Evolutionary conservation across 2,329 filamentous ascomycete genomes (phyloP).

Genomic region (Apiospora kogelbergensis): DNA sequence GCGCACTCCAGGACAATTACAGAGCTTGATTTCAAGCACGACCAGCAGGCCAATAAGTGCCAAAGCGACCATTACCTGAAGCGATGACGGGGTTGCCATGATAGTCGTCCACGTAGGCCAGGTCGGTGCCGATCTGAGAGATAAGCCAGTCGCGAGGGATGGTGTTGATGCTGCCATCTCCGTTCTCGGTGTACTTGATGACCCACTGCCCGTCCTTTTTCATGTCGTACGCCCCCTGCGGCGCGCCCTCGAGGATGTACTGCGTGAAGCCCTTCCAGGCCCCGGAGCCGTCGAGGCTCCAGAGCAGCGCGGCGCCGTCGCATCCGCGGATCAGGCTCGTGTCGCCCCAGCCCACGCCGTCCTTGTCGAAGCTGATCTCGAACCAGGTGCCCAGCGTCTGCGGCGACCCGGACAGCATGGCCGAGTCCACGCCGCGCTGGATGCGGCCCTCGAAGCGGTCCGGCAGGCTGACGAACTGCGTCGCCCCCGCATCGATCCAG

Average conservation of each 20-base stretch:
- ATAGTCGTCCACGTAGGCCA: conserved; percentile 25
- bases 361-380: conserved; percentile 24
- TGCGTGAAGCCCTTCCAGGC: conserved; percentile 27
- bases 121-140: conserved; percentile 22
- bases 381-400: conserved; percentile 28
- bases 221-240: conserved; percentile 17
- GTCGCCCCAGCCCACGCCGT: conserved; percentile 24
- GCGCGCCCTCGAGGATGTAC: conserved; percentile 22
- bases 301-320: conserved; percentile 24
- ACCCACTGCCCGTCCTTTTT: conserved; percentile 23
- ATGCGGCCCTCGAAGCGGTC: conserved; percentile 26
- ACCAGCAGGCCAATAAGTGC: conserved; percentile 2
- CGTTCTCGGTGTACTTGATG: conserved; percentile 24
- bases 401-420: conserved; percentile 24
- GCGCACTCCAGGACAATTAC: neutral
- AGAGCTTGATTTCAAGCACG: neutral
- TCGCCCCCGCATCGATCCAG: conserved; percentile 22
- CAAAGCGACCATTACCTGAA: conserved; percentile 13
- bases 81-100: conserved; percentile 27
- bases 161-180: conserved; percentile 19
- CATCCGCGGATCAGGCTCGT: conserved; percentile 30
- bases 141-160: conserved; percentile 23
- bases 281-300: conserved; percentile 21
- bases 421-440: conserved; percentile 23
- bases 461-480: conserved; percentile 26